phyloP scores from a whole-genome alignment of 306 rosid genomes.

The Vigna trinervia region DNA sequence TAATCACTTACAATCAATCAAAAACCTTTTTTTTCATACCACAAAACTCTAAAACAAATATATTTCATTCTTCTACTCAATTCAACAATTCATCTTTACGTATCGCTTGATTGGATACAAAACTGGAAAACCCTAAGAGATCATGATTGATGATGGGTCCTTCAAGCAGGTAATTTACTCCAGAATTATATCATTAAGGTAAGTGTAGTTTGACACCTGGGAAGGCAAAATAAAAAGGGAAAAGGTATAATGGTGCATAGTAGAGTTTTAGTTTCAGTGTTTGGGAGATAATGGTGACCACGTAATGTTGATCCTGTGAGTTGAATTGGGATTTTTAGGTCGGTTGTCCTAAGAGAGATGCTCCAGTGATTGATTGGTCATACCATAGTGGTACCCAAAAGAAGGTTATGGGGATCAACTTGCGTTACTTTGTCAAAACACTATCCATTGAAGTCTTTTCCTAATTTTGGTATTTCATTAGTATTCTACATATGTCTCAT shows the following conservation, averaged over 20 bases:
- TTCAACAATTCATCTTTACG: no score
- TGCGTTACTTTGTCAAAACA: not conserved
- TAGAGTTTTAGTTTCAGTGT: no score
- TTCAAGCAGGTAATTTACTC: no score
- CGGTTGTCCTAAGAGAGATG: not conserved
- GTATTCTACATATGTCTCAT: not conserved
- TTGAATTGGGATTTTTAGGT: conserved; percentile 23
- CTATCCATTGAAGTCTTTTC: not conserved
- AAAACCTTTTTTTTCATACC: no score
- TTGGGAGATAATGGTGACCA: conserved; percentile 44
- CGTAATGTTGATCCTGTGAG: not conserved
- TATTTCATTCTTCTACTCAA: no score
- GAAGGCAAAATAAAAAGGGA: not conserved
- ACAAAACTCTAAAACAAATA: no score
- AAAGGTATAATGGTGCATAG: no score
- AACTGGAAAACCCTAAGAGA: conserved; percentile 9
- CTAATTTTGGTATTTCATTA: not conserved
- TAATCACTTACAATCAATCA: not conserved
- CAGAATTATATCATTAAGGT: not conserved
- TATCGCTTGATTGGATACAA: no score
- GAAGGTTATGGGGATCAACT: not conserved
- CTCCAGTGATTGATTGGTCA: not conserved
- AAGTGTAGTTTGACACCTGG: conserved; percentile 39
- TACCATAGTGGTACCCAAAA: conserved; percentile 6
- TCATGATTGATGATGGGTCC: not conserved